Conservation (phyloP, 179 eudicot genomes). For the Amaranthus tricolor region DNA sequence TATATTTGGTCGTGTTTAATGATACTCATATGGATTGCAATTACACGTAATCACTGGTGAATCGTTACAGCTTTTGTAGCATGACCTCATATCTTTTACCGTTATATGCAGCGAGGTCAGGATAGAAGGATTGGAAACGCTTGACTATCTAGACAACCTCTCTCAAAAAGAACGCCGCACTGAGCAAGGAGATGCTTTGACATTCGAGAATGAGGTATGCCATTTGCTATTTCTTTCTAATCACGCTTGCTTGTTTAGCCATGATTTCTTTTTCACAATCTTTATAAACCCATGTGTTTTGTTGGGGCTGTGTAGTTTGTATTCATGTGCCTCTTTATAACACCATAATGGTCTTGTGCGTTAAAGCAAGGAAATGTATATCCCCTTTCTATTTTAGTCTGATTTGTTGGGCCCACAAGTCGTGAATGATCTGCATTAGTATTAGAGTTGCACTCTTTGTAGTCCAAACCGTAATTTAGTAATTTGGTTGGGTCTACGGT, state of each 20-base stretch:
- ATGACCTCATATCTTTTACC: background rate
- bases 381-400: no score
- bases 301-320: background rate
- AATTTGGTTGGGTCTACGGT: no score
- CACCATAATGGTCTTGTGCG: background rate
- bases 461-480: no score
- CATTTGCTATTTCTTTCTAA: background rate
- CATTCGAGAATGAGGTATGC: slow-evolving; percentile 83
- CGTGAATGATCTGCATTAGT: no score
- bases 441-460: no score
- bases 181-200: slow-evolving; percentile 88
- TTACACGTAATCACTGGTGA: background rate
- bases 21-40: background rate
- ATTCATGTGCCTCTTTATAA: background rate
- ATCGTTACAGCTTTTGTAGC: background rate
- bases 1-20: background rate
- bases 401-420: no score
- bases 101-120: slow-evolving; percentile 75
- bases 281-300: background rate
- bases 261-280: background rate
- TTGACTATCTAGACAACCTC: slow-evolving; percentile 82
- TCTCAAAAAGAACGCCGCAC: slow-evolving; percentile 66
- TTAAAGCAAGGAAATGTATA: background rate
- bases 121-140: slow-evolving; percentile 93
- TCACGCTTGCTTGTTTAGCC: slow-evolving; percentile 1